A percentile compares a stretch with the other conserved stretches of the same genome.
phyloP scores from a whole-genome alignment of 306 rosid species.

The Corylus heterophylla region DNA sequence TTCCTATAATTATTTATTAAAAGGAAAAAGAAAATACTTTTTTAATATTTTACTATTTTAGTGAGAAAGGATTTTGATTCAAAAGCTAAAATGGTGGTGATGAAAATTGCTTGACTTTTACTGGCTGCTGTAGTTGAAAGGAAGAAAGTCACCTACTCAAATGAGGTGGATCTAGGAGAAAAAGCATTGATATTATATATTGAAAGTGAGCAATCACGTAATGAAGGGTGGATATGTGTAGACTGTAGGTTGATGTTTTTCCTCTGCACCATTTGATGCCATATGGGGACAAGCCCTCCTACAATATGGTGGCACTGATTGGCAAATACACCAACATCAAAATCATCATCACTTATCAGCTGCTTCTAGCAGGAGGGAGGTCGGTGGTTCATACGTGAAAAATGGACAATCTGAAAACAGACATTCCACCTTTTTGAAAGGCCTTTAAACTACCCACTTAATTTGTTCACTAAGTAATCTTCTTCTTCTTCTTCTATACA shows the following conservation, averaged over 20 bases:
- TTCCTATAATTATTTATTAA: neutral
- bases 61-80: neutral
- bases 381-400: conserved; percentile 44
- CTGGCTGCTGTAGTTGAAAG: neutral
- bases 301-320: neutral
- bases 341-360: neutral
- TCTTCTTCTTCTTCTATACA: neutral
- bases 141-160: neutral
- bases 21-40: no score
- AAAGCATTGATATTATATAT: neutral
- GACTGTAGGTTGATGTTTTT: neutral
- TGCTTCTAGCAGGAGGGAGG: conserved; percentile 25
- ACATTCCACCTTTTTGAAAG: conserved; percentile 63
- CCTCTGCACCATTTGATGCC: neutral
- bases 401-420: conserved; percentile 37
- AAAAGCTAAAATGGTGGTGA: neutral
- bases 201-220: neutral
- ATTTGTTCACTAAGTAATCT: conserved; percentile 53
- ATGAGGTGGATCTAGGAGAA: no score
- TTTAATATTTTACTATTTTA: neutral
- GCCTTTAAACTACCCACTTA: conserved; percentile 52
- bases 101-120: conserved; percentile 5
- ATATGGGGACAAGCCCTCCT: neutral
- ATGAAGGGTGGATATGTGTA: neutral
- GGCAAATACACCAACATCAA: neutral